These are phyloP conservation scores for Penicillium sp. DNA, from an alignment of 2,329 filamentous ascomycete species.

Conservation along the genomic window DNA sequence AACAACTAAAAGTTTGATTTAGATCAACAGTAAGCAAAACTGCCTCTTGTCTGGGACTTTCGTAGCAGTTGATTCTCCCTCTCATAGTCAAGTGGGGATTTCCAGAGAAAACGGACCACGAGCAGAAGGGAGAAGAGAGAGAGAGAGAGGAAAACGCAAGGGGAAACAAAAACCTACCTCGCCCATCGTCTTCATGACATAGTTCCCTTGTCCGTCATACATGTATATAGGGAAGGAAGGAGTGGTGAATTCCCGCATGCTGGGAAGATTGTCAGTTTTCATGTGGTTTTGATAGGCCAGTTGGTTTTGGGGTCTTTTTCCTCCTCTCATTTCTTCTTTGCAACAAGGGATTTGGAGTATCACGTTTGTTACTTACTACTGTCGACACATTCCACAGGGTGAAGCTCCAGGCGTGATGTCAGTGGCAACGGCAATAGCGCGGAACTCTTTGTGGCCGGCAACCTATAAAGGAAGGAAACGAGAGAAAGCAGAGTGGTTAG, in stretches of 20 bases:
- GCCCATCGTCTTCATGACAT: constrained; percentile 31
- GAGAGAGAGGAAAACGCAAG: neutral
- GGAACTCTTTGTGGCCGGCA: constrained; percentile 53
- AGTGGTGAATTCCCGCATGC: constrained; percentile 68
- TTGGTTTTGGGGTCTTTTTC: too few relatives aligned
- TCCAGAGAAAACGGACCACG: too few relatives aligned
- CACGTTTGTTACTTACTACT: constrained; percentile 55
- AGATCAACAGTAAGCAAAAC: too few relatives aligned
- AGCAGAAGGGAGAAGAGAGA: constrained; percentile 1
- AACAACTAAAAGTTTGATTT: constrained; percentile 47
- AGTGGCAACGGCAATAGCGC: constrained; percentile 78
- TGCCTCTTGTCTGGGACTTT: too few relatives aligned
- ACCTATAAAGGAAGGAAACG: constrained; percentile 23
- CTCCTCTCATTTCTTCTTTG: too few relatives aligned
- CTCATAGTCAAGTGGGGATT: too few relatives aligned
- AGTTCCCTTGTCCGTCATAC: constrained; percentile 78
- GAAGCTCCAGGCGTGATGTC: constrained; percentile 62
- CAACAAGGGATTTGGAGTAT: too few relatives aligned
- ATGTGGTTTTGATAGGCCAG: too few relatives aligned
- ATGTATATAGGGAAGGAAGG: constrained; percentile 74
- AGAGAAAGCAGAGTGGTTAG: neutral
- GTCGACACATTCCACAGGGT: constrained; percentile 93
- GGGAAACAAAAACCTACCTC: constrained; percentile 28
- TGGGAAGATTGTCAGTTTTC: constrained; percentile 8
- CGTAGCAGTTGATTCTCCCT: too few relatives aligned